Evolutionary conservation across 805 yeast genomes (phyloP), one percentile per base, ranked within the genome.

Genomic region (Huiozyma naganishii): DNA sequence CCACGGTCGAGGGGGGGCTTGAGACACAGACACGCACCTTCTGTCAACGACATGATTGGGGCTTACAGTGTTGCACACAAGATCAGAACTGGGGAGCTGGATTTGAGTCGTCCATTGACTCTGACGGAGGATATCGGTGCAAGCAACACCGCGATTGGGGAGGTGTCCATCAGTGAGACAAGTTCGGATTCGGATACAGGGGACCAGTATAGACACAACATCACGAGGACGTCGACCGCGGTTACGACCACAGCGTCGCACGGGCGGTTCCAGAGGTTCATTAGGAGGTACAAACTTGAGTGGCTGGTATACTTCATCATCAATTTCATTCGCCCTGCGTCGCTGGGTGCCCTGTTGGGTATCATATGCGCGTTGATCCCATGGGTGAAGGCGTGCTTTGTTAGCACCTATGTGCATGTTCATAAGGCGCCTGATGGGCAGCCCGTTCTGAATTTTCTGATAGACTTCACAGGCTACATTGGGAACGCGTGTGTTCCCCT

Each of bases 401-500:
- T 79, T 7, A 51, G 54, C 1, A 74, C 76, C 17, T 57, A 64
- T 27, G 66, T 65, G 13, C 62, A 72, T 47, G 71, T 88, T 29
- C 82, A 75, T 6, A 54, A 73, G 41, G 97, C 97, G 0, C 97
- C 97, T 0, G 97, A 90, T 61, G 69, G 71, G 1, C 69, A 71
- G 44, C 97, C 97, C 0, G 89, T 94, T 0, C 68, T 90, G 29
- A 86, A 86, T 32, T 89, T 89, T 50, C 44, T 89, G 5, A 83
- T 90, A 77, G 95, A 90, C 57, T 77, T 80, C 50, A 71, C 90
- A 0, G 58, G 75, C 2, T 90, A 90, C 57, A 67, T 90, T 6
- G 95, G 95, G 0, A 77, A 77, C 28, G 96, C 96, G 0, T 77
- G 84, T 41, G 95, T 90, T 32, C 97, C 97, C 1, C 62, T 86